A percentile compares a stretch with the other conserved stretches of the same genome.
Conservation (phyloP, 148 eudicot species). For the Mesembryanthemum crystallinum region DNA sequence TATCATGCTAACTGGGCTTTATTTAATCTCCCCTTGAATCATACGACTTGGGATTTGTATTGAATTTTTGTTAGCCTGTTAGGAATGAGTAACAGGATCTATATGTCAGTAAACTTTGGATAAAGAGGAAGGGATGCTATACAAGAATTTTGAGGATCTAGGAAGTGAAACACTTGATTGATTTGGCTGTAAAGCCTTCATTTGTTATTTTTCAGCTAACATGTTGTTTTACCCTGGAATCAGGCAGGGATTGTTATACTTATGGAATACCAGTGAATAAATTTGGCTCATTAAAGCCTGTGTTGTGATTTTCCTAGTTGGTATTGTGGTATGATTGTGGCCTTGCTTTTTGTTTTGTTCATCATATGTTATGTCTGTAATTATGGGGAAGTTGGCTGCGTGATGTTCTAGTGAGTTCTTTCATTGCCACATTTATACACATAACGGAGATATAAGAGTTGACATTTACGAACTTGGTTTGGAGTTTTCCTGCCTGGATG, state of each 20-base stretch:
- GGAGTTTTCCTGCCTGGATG: neutral
- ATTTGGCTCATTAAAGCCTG: neutral
- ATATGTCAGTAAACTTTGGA: conserved; percentile 12
- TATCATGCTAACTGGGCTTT: conserved; percentile 24
- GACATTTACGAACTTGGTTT: neutral
- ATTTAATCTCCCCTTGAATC: conserved; percentile 12
- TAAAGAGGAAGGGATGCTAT: neutral
- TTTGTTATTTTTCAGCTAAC: conserved; percentile 22
- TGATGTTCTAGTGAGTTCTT: neutral
- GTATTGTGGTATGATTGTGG: neutral
- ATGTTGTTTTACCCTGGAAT: conserved; percentile 25
- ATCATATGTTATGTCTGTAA: neutral
- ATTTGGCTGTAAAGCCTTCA: conserved; percentile 16
- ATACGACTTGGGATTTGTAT: conserved; percentile 13
- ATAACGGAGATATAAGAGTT: neutral
- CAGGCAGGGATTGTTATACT: conserved; percentile 20
- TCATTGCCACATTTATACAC: neutral
- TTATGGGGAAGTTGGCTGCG: neutral
- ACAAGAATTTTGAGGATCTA: conserved; percentile 28
- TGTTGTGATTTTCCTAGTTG: neutral
- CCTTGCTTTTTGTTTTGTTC: neutral
- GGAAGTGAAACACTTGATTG: conserved; percentile 18
- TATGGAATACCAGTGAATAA: conserved; percentile 22
- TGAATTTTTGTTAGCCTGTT: conserved; percentile 2
- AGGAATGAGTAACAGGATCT: conserved; percentile 20